Conservation (phyloP, 176 grass and related monocot species). For the Paspalum notatum region DNA sequence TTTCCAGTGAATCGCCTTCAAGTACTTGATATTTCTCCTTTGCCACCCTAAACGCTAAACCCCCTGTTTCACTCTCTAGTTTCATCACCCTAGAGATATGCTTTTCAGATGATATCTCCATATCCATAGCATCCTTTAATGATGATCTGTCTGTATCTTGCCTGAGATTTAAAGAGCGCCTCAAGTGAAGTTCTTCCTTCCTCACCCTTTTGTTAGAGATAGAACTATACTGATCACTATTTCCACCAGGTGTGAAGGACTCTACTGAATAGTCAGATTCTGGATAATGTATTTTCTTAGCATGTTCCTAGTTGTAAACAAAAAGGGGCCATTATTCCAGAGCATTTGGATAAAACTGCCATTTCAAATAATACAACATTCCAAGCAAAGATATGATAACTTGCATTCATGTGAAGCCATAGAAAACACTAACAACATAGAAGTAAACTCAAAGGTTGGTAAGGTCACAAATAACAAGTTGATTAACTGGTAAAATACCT, state of each 20-base stretch:
- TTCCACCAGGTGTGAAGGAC: background rate
- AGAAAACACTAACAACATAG: background rate
- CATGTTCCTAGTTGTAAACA: conserved; percentile 33
- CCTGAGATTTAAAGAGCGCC: background rate
- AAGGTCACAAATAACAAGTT: background rate
- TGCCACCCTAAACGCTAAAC: background rate
- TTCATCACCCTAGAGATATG: background rate
- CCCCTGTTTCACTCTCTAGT: background rate
- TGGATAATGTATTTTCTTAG: conserved; percentile 3
- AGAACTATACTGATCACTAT: background rate
- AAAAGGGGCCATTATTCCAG: conserved; percentile 7
- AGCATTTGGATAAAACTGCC: background rate
- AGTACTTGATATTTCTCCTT: background rate
- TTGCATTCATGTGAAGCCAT: conserved; percentile 14
- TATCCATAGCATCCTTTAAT: conserved; percentile 9
- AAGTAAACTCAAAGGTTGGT: background rate
- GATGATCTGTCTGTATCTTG: conserved; percentile 1
- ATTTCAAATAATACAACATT: background rate
- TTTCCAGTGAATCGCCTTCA: background rate
- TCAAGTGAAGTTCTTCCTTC: background rate
- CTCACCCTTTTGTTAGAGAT: conserved; percentile 6
- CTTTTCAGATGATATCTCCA: background rate
- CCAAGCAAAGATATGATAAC: too few relatives aligned
- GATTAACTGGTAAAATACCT: conserved; percentile 20
- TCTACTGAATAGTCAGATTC: background rate